These are phyloP conservation scores for Karstenula rhodostoma DNA, from an alignment of 2,329 filamentous ascomycete genomes.

Conservation along the genomic window DNA sequence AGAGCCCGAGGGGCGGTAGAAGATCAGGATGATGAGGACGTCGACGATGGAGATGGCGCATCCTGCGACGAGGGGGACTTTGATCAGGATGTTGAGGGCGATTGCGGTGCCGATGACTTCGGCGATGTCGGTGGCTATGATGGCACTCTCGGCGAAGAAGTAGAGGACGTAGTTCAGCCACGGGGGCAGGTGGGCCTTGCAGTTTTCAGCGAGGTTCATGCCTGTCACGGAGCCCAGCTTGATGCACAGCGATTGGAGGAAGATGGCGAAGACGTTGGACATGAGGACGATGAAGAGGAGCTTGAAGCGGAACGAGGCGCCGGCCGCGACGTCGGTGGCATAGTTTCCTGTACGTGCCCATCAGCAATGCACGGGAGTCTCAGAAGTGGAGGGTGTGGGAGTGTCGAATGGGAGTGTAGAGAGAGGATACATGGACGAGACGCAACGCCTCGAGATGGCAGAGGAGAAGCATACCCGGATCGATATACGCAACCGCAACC, in stretches of 20 bases:
- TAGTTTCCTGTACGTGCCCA: constrained; percentile 65
- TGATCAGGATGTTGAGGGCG: constrained; percentile 62
- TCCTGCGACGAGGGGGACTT: constrained; percentile 63
- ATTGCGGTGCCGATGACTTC: constrained; percentile 67
- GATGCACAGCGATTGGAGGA: constrained; percentile 72
- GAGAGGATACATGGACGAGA: background rate
- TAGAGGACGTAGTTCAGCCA: constrained; percentile 65
- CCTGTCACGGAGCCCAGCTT: constrained; percentile 62
- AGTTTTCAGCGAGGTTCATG: constrained; percentile 59
- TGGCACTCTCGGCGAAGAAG: constrained; percentile 63
- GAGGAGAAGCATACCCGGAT: constrained; percentile 48
- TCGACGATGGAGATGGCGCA: constrained; percentile 66
- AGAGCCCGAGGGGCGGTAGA: constrained; percentile 62
- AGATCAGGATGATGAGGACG: constrained; percentile 64
- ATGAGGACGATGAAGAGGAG: constrained; percentile 74
- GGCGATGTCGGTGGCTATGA: constrained; percentile 67
- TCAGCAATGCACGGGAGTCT: background rate
- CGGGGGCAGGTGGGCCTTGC: constrained; percentile 57
- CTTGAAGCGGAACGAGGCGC: constrained; percentile 70
- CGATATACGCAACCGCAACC: constrained; percentile 60
- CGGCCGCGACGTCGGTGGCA: constrained; percentile 73
- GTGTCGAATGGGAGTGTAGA: background rate
- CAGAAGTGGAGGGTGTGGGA: background rate
- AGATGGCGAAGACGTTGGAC: constrained; percentile 75
- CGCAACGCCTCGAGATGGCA: background rate